These are phyloP conservation scores for Vaccinium corymbosum DNA, from an alignment of 148 eudicot genomes.

Conservation along the genomic window DNA sequence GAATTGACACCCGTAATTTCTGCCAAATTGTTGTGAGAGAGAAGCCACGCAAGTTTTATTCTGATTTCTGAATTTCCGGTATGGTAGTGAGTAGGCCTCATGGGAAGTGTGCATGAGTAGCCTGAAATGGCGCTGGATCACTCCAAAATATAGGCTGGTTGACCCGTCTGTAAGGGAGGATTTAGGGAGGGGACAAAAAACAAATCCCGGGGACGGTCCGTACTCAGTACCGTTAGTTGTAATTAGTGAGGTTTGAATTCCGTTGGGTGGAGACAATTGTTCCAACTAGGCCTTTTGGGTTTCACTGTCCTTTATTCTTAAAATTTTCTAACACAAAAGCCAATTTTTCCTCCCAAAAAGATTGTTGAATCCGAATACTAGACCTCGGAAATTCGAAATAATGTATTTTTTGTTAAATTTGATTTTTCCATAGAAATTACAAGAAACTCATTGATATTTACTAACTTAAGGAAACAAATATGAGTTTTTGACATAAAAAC, in stretches of 20 bases:
- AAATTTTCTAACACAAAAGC: too few species aligned
- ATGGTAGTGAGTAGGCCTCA: not conserved
- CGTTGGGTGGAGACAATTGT: not conserved
- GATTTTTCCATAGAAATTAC: too few species aligned
- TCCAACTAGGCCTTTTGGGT: not conserved
- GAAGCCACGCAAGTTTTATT: not conserved
- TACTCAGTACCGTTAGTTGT: too few species aligned
- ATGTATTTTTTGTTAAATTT: too few species aligned
- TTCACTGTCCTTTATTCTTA: too few species aligned
- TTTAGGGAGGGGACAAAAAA: not conserved
- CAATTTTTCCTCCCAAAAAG: not conserved
- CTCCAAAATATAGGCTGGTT: not conserved
- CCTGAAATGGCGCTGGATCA: not conserved
- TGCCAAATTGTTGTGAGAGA: not conserved
- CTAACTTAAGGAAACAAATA: too few species aligned
- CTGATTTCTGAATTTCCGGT: not conserved
- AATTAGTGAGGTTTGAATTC: too few species aligned
- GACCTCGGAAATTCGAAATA: not conserved
- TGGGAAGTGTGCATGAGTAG: not conserved
- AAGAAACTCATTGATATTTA: too few species aligned
- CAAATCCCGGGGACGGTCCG: too few species aligned
- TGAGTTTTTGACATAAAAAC: too few species aligned
- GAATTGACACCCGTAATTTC: not conserved
- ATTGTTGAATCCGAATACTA: not conserved
- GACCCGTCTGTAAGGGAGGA: not conserved